Evolutionary conservation across 2,329 filamentous ascomycete genomes (phyloP).

Genomic region (Rutstroemia sp.): DNA sequence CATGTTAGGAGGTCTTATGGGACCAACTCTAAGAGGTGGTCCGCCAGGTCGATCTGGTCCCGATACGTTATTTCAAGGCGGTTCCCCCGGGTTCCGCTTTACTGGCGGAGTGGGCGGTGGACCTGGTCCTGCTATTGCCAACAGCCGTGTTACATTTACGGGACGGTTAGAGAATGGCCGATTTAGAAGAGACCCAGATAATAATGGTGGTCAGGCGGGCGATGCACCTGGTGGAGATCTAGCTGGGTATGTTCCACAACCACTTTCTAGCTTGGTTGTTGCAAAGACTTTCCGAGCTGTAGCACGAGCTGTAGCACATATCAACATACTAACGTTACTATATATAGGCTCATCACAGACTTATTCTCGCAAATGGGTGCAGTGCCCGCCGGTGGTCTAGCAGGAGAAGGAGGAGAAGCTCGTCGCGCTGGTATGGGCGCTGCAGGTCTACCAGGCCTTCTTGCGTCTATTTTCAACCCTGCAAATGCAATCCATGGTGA

Average conservation of each 20-base stretch:
- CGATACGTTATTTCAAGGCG: constrained; percentile 23
- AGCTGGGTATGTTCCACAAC: constrained; percentile 35
- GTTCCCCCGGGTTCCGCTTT: constrained; percentile 13
- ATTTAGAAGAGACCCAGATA: constrained; percentile 42
- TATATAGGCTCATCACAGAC: constrained; percentile 23
- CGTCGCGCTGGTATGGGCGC: constrained; percentile 31
- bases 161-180: constrained; percentile 20
- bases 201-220: constrained; percentile 40
- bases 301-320: no score
- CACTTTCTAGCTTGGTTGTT: constrained; percentile 7
- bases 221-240: constrained; percentile 40
- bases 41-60: constrained; percentile 26
- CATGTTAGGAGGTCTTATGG: constrained; percentile 39
- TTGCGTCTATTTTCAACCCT: constrained; percentile 45
- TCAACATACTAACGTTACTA: constrained; percentile 18
- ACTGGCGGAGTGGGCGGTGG: constrained; percentile 4
- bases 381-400: constrained; percentile 4
- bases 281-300: no score
- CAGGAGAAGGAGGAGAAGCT: constrained; percentile 16
- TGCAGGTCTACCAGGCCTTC: constrained; percentile 43
- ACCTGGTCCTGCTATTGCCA: constrained; percentile 17
- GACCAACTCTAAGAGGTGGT: constrained; percentile 25
- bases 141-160: constrained; percentile 27
- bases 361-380: constrained; percentile 21
- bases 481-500: constrained; percentile 58